phyloP scores from a whole-genome alignment of 2,329 filamentous ascomycete species.

The Chrysoporthe puriensis region DNA sequence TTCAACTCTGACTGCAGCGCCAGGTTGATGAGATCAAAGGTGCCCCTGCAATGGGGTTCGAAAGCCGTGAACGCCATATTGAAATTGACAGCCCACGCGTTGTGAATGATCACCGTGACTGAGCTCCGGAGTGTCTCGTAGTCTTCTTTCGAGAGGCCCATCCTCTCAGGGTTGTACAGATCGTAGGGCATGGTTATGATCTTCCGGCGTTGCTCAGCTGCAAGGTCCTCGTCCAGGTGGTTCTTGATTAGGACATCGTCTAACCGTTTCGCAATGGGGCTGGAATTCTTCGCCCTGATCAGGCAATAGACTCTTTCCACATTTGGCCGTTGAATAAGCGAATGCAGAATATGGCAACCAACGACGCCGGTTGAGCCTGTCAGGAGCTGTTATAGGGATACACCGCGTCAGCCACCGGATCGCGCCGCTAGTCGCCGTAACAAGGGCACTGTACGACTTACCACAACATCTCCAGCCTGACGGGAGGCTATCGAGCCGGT shows the following conservation, averaged over 20 bases:
- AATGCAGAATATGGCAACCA: constrained; percentile 1
- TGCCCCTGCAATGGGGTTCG: background rate
- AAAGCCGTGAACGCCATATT: background rate
- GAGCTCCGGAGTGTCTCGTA: constrained; percentile 11
- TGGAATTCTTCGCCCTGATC: background rate
- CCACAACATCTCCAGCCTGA: background rate
- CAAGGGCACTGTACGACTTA: background rate
- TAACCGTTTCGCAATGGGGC: background rate
- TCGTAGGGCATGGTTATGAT: background rate
- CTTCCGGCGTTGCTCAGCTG: background rate
- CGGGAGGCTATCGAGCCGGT: background rate
- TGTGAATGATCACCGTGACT: constrained; percentile 14
- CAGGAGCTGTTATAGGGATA: background rate
- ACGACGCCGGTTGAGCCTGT: constrained; percentile 5
- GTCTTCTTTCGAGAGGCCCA: background rate
- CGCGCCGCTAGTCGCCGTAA: background rate
- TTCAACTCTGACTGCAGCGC: constrained; percentile 2
- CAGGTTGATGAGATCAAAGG: constrained; percentile 2
- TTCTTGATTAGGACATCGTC: background rate
- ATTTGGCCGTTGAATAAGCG: background rate
- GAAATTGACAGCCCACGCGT: constrained; percentile 8
- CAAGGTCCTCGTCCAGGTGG: background rate
- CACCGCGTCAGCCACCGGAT: background rate
- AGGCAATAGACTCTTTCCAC: background rate
- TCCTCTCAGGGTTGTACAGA: background rate